Evolutionary conservation across 805 yeast species (phyloP).

Genomic region (Kodamaea kakaduensis): DNA sequence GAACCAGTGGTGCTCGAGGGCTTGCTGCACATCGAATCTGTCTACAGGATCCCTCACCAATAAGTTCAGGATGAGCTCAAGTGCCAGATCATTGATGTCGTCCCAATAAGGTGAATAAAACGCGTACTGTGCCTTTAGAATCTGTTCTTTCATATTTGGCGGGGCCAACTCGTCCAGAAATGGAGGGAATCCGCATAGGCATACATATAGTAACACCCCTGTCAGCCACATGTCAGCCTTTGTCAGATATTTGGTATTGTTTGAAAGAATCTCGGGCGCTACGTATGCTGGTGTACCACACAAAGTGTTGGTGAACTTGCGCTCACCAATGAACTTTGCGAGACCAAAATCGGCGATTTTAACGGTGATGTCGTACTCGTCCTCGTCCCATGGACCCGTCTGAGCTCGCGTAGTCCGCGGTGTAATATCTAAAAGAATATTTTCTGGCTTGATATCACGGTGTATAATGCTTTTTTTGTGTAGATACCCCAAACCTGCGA

Average conservation of each 20-base stretch:
- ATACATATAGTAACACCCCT: conserved; percentile 73
- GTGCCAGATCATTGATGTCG: conserved; percentile 56
- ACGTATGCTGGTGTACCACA: conserved; percentile 89
- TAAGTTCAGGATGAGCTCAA: conserved; percentile 62
- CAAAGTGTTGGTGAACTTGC: conserved; percentile 68
- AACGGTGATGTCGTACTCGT: conserved; percentile 60
- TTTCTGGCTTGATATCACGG: conserved; percentile 45
- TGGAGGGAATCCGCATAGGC: conserved; percentile 82
- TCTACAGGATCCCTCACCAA: conserved; percentile 50
- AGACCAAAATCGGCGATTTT: conserved; percentile 84
- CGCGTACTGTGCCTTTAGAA: conserved; percentile 60
- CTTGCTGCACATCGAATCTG: conserved; percentile 38
- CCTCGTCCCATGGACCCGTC: conserved; percentile 55
- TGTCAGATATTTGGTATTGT: conserved; percentile 57
- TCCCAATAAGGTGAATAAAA: conserved; percentile 83
- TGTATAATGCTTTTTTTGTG: conserved; percentile 41
- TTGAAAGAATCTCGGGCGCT: conserved; percentile 69
- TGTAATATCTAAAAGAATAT: conserved; percentile 46
- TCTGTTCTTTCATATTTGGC: conserved; percentile 74
- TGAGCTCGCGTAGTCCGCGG: conserved; percentile 33
- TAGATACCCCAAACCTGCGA: conserved; percentile 35
- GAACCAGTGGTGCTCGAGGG: conserved; percentile 46
- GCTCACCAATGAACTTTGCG: conserved; percentile 65
- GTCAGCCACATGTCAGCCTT: conserved; percentile 81
- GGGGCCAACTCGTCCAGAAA: conserved; percentile 81